Conservation (phyloP, 192 early-diverging fungal species). For the Bifiguratus adelaidae region DNA sequence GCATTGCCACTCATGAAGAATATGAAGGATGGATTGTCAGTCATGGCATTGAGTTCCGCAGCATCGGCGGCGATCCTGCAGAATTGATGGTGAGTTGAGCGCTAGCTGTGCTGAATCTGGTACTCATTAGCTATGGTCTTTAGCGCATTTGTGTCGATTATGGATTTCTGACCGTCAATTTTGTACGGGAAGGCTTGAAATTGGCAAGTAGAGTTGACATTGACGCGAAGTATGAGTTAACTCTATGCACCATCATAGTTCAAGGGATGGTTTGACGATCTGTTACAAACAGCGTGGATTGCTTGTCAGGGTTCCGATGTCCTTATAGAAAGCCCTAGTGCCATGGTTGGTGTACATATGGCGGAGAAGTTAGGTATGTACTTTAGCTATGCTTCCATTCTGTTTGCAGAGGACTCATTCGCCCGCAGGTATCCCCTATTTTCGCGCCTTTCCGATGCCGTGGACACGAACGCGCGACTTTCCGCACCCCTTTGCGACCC, state of each 20-base stretch:
- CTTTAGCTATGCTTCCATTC: neutral
- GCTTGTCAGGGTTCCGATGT: slow-evolving; percentile 54
- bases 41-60: slow-evolving; percentile 57
- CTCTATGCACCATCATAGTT: no score
- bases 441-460: slow-evolving; percentile 60
- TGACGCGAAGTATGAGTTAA: no score
- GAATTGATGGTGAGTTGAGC: slow-evolving; percentile 38
- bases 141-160: slow-evolving; percentile 54
- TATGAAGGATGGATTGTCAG: slow-evolving; percentile 52
- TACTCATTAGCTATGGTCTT: neutral
- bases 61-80: slow-evolving; percentile 50
- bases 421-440: slow-evolving; percentile 43
- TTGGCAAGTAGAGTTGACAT: slow-evolving; percentile 23
- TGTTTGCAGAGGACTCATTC: neutral
- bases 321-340: slow-evolving; percentile 56
- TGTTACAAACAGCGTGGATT: slow-evolving; percentile 39
- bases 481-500: slow-evolving; percentile 60
- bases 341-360: slow-evolving; percentile 60
- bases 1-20: slow-evolving; percentile 58
- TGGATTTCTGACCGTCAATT: slow-evolving; percentile 52
- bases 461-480: slow-evolving; percentile 66
- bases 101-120: neutral
- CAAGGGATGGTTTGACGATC: slow-evolving; percentile 49
- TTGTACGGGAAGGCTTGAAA: slow-evolving; percentile 41
- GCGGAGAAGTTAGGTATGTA: slow-evolving; percentile 39